phyloP scores from a whole-genome alignment of 2,329 filamentous ascomycete species.

The Beauveria pseudobassiana region DNA sequence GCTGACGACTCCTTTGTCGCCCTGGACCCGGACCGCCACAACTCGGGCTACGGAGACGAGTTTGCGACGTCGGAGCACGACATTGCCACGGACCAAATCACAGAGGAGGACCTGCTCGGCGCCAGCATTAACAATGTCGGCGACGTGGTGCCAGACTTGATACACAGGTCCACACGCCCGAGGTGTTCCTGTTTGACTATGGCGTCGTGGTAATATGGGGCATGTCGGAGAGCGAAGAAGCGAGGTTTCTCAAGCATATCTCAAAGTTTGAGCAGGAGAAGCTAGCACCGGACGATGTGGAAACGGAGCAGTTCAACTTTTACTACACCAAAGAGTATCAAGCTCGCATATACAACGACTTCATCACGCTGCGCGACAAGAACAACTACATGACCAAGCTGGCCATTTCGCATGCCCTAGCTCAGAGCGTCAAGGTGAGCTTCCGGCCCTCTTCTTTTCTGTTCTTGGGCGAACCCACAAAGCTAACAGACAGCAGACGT shows the following conservation, averaged over 20 bases:
- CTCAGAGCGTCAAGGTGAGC: conserved; percentile 83
- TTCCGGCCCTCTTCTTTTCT: neutral
- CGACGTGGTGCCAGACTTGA: conserved; percentile 60
- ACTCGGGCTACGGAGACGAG: conserved; percentile 23
- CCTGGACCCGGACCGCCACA: conserved; percentile 38
- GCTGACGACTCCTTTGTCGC: conserved; percentile 25
- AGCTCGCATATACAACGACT: conserved; percentile 98
- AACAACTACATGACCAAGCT: conserved; percentile 97
- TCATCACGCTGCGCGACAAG: conserved; percentile 90
- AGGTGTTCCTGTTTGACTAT: conserved; percentile 95
- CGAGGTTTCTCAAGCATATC: conserved; percentile 86
- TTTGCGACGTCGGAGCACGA: conserved; percentile 20
- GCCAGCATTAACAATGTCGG: conserved; percentile 27
- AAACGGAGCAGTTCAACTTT: conserved; percentile 98
- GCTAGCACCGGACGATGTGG: conserved; percentile 77
- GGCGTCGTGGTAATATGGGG: conserved; percentile 98
- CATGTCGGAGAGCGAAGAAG: conserved; percentile 86
- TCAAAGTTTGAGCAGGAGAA: conserved; percentile 92
- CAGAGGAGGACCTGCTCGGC: conserved; percentile 27
- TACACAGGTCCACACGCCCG: conserved; percentile 80
- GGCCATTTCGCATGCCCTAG: conserved; percentile 89
- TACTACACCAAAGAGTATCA: conserved; percentile 99
- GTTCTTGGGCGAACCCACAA: neutral
- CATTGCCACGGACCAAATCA: conserved; percentile 19
- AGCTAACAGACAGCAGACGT: conserved; percentile 50